Evolutionary conservation across 1,284 basidiomycete species (phyloP).

Genomic region (Nidula niveotomentosa): DNA sequence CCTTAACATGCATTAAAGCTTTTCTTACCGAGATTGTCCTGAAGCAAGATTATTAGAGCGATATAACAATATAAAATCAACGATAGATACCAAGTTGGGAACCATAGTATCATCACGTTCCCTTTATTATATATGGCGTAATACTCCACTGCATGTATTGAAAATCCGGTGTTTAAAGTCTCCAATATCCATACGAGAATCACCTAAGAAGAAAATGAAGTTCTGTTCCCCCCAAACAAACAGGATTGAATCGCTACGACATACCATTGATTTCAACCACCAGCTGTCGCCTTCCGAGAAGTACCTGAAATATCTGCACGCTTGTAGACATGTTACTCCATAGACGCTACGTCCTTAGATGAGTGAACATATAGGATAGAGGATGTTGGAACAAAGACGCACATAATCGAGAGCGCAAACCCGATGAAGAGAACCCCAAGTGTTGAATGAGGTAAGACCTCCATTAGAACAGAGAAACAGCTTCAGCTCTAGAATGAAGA

Average conservation of each 20-base stretch:
- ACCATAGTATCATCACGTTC: not conserved
- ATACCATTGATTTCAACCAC: conserved; percentile 6
- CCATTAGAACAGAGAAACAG: no score
- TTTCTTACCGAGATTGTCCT: not conserved
- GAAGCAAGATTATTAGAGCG: not conserved
- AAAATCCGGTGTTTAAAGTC: conserved; percentile 7
- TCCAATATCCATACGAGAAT: conserved; percentile 6
- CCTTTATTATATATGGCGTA: conserved; percentile 3
- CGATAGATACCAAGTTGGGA: not conserved
- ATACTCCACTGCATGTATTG: conserved; percentile 4
- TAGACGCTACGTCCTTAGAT: conserved; percentile 4
- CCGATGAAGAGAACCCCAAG: conserved; percentile 1
- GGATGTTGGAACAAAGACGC: not conserved
- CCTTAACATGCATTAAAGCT: not conserved
- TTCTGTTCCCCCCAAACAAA: not conserved
- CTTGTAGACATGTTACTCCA: conserved; percentile 8
- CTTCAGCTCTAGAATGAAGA: no score
- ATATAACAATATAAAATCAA: conserved; percentile 1
- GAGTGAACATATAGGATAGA: no score
- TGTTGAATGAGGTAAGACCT: not conserved
- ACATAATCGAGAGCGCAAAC: not conserved
- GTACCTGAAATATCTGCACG: conserved; percentile 7
- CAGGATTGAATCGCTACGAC: not conserved
- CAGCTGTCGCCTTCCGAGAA: conserved; percentile 3
- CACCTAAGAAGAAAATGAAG: not conserved